A percentile compares a stretch with the other conserved stretches of the same genome.
Evolutionary conservation across 2,329 filamentous ascomycete species (phyloP).

Genomic region (Trichothecium sympodiale): DNA sequence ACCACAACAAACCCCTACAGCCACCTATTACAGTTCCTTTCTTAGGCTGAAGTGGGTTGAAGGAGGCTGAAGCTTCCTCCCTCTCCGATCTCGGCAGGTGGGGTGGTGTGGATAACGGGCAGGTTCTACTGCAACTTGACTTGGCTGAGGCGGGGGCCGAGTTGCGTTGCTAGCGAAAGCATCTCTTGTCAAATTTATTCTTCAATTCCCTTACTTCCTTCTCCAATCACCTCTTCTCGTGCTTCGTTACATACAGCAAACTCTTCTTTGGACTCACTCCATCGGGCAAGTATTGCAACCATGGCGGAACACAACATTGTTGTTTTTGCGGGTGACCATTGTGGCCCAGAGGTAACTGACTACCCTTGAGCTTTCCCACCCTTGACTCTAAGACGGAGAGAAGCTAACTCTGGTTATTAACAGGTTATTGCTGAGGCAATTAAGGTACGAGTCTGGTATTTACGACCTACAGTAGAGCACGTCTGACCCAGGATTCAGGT

Average conservation of each 20-base stretch:
- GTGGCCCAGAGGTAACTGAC: slow-evolving; percentile 62
- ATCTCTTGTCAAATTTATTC: background rate
- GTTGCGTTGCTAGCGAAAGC: background rate
- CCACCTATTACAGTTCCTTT: too few relatives aligned
- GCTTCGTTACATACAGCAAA: slow-evolving; percentile 1
- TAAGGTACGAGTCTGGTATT: slow-evolving; percentile 46
- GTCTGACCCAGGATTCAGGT: slow-evolving; percentile 36
- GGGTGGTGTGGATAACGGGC: slow-evolving; percentile 7
- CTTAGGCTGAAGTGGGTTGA: too few relatives aligned
- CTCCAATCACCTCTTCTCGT: slow-evolving; percentile 1
- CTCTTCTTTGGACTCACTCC: background rate
- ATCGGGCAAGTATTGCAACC: slow-evolving; percentile 12
- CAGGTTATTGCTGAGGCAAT: slow-evolving; percentile 70
- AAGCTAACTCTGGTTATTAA: slow-evolving; percentile 10
- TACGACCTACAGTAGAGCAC: background rate
- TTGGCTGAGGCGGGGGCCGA: background rate
- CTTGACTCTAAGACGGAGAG: slow-evolving; percentile 8
- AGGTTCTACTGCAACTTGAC: slow-evolving; percentile 4
- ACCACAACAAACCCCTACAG: too few relatives aligned
- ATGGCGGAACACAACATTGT: slow-evolving; percentile 67
- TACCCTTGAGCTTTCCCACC: slow-evolving; percentile 8
- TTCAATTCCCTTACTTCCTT: background rate
- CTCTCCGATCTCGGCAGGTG: slow-evolving; percentile 19
- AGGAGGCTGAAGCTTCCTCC: too few relatives aligned
- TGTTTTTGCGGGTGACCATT: slow-evolving; percentile 72